Base-by-base conservation (phyloP, 2,329 filamentous ascomycete species). In the Hypoxylon sp. region DNA sequence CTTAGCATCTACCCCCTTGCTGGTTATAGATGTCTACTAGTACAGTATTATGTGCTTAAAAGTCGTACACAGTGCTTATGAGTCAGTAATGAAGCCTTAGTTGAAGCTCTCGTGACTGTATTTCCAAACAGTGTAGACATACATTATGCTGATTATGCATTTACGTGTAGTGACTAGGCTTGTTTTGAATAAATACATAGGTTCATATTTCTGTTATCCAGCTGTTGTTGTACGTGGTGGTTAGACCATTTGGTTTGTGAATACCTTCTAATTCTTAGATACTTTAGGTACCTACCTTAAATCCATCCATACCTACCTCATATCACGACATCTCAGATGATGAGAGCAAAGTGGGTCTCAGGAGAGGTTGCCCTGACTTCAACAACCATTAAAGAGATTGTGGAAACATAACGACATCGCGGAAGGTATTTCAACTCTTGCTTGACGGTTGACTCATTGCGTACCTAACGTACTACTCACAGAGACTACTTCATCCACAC, bases 381-480 rank as follows among this genome's bases (percentile, higher is more conserved):
- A n/a, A 44, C 19, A 11, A 26, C 17, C 14, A 6, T 33, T n/a
- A 31, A n/a, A n/a, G 17, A 17, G 6, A n/a, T 33, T 8, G 3
- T 6, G 47, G 24, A n/a, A 13, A 48, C 17, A 5, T 33, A n/a
- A 17, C 33, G 17, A 26, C 26, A 51, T 17, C 2, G 14, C 24
- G 9, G 13, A 26, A 50, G 47, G 6, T 9, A 17, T 22, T 35
- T 52, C 2, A 11, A 35, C 8, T 35, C 31, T 19, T 52, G 29
- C 48, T 52, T 35, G 29, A 35, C 13, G 9, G 48, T 35, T 52
- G 48, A 52, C 48, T 52, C 48, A 52, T 26, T 52, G 9, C 48
- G 6, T 22, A 33, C 13, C 29, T 31, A 31, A 31, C 6, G 29
- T 31, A 31, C 29, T 35, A 35, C 29, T 13, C 14, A 52, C 10